Conservation (phyloP, 495 filamentous ascomycete species). For the Neurospora sp. region DNA sequence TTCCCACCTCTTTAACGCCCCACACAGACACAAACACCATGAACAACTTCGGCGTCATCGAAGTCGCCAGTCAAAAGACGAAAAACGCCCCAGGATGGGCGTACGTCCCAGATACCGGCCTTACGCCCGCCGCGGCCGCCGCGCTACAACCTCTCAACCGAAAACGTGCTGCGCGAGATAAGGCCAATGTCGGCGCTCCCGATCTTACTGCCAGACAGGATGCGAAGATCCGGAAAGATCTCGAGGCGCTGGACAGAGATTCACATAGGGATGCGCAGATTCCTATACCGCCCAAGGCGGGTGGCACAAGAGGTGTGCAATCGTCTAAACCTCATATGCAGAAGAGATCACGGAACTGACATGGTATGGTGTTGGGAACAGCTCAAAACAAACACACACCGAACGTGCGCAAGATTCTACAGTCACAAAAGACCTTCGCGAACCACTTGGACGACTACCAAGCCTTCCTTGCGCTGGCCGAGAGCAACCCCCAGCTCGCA, state of each 20-base stretch:
- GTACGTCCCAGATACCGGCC: constrained; percentile 70
- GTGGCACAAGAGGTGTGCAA: constrained; percentile 14
- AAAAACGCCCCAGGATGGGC: constrained; percentile 73
- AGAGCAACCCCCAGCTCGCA: constrained; percentile 23
- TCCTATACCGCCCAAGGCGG: constrained; percentile 40
- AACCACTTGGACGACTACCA: constrained; percentile 89
- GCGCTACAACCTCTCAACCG: constrained; percentile 34
- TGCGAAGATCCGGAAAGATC: constrained; percentile 62
- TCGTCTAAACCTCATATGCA: not conserved
- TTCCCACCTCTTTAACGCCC: not conserved
- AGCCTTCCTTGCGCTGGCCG: constrained; percentile 48
- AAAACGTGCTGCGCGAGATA: constrained; percentile 57
- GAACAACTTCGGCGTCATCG: constrained; percentile 57
- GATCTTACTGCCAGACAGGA: constrained; percentile 59
- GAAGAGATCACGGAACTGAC: not conserved
- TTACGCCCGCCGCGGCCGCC: constrained; percentile 43
- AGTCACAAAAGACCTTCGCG: constrained; percentile 81
- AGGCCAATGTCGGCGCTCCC: constrained; percentile 44
- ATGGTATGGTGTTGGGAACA: not conserved
- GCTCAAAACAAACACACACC: constrained; percentile 53
- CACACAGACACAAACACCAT: constrained; percentile 14
- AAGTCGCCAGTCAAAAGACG: constrained; percentile 59
- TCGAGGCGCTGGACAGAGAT: constrained; percentile 74
- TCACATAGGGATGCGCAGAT: constrained; percentile 64
- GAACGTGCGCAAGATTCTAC: constrained; percentile 81